Evolutionary conservation across 768 basidiomycete genomes (phyloP).

Genomic region (Phlebiopsis gigantea): DNA sequence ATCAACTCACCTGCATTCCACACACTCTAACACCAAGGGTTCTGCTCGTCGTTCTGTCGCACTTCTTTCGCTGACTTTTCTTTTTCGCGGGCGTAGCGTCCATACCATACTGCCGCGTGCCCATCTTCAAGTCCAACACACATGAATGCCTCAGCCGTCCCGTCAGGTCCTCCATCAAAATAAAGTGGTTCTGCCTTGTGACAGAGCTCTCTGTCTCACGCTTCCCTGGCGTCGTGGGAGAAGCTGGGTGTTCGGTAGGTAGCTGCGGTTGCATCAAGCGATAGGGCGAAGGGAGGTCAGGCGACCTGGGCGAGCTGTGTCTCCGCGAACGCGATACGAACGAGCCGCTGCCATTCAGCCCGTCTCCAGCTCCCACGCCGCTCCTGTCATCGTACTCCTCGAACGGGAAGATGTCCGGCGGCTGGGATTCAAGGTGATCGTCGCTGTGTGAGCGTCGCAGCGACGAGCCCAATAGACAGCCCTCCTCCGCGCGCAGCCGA

Average conservation of each 20-base stretch:
- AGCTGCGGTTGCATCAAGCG: conserved; percentile 14
- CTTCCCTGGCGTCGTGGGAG: conserved; percentile 2
- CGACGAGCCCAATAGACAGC: conserved; percentile 28
- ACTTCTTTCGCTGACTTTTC: conserved; percentile 98
- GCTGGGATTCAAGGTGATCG: conserved; percentile 35
- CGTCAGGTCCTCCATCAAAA: conserved; percentile 98
- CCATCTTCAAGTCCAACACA: conserved; percentile 98
- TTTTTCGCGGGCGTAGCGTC: conserved; percentile 90
- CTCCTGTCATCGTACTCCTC: conserved; percentile 17
- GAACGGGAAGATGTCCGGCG: conserved; percentile 27
- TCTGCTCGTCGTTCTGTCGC: conserved; percentile 91
- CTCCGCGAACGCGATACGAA: conserved; percentile 8
- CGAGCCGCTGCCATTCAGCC: conserved; percentile 19
- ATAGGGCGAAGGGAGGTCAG: neutral
- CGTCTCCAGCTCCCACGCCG: neutral
- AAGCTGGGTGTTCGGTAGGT: conserved; percentile 11
- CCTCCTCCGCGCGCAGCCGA: conserved; percentile 34
- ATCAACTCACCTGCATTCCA: conserved; percentile 89
- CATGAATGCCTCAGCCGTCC: conserved; percentile 88
- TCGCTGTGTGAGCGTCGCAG: conserved; percentile 69
- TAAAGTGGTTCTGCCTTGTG: conserved; percentile 93
- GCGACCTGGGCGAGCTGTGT: conserved; percentile 6
- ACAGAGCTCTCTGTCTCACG: conserved; percentile 25
- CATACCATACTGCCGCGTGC: conserved; percentile 97
- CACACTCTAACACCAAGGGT: conserved; percentile 89